A percentile compares a stretch with the other conserved stretches of the same genome.
phyloP scores from a whole-genome alignment of 352 stramenopile genomes.

The Phytopythium oedochilum region DNA sequence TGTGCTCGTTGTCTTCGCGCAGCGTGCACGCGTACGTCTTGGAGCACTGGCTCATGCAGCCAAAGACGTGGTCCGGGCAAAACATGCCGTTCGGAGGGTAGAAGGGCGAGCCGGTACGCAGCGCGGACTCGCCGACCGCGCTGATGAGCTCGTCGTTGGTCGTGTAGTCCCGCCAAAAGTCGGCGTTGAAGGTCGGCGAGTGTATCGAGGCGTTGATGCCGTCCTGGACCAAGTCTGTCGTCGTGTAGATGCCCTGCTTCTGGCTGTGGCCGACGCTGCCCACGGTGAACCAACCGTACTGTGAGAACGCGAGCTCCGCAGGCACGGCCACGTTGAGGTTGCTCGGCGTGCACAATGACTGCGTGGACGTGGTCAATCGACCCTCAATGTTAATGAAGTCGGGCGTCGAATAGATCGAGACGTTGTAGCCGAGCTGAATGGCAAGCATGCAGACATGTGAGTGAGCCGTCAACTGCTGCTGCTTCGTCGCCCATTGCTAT shows the following conservation, averaged over 20 bases:
- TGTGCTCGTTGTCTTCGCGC: constrained; percentile 20
- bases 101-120: constrained; percentile 12
- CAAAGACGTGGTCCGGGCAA: constrained; percentile 23
- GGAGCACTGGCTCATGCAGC: constrained; percentile 35
- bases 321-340: neutral
- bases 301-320: neutral
- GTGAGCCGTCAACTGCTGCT: neutral
- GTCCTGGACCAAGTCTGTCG: constrained; percentile 20
- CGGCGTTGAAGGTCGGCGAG: constrained; percentile 11
- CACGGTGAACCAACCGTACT: constrained; percentile 16
- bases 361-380: neutral
- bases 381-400: neutral
- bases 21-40: constrained; percentile 28
- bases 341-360: neutral
- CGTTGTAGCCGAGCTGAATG: constrained; percentile 14
- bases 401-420: constrained; percentile 12
- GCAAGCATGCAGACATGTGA: neutral
- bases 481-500: too few relatives aligned
- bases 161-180: constrained; percentile 43
- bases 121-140: neutral
- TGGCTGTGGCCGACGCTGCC: constrained; percentile 22
- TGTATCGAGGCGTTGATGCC: constrained; percentile 11
- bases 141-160: constrained; percentile 24
- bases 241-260: constrained; percentile 35
- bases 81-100: constrained; percentile 11